Conservation (phyloP, 2,329 filamentous ascomycete species). For the Ophiostoma ulmi region DNA sequence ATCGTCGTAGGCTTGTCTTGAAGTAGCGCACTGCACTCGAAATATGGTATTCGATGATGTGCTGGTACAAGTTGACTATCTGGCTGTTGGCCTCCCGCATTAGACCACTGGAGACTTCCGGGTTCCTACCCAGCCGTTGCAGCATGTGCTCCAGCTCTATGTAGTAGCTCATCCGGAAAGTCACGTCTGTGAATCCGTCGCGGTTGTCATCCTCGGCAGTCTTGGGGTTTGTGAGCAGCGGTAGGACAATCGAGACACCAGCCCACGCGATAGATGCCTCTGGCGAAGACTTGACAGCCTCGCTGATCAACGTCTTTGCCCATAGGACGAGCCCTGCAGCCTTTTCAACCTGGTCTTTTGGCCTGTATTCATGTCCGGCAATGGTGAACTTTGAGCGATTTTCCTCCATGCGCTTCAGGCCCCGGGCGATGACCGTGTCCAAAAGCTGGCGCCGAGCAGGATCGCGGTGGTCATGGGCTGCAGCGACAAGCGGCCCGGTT, state of each 20-base stretch:
- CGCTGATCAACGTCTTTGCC: background rate
- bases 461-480: background rate
- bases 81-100: background rate
- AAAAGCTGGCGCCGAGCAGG: background rate
- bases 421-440: background rate
- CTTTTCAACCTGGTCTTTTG: background rate
- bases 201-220: conserved; percentile 5
- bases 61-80: background rate
- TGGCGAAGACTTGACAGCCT: conserved; percentile 6
- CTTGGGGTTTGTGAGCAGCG: background rate
- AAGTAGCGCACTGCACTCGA: background rate
- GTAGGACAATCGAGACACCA: background rate
- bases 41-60: conserved; percentile 1
- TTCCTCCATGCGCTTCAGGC: background rate
- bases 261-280: conserved; percentile 5
- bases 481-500: background rate
- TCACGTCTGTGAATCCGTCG: background rate
- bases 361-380: background rate
- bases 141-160: conserved; percentile 11
- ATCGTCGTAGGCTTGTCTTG: background rate
- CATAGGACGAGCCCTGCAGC: background rate
- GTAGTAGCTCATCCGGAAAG: conserved; percentile 6
- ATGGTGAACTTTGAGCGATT: background rate
- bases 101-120: background rate
- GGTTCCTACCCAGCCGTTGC: background rate